Base-by-base conservation (phyloP, 1,284 basidiomycete genomes). In the Trichosporon sp. region DNA sequence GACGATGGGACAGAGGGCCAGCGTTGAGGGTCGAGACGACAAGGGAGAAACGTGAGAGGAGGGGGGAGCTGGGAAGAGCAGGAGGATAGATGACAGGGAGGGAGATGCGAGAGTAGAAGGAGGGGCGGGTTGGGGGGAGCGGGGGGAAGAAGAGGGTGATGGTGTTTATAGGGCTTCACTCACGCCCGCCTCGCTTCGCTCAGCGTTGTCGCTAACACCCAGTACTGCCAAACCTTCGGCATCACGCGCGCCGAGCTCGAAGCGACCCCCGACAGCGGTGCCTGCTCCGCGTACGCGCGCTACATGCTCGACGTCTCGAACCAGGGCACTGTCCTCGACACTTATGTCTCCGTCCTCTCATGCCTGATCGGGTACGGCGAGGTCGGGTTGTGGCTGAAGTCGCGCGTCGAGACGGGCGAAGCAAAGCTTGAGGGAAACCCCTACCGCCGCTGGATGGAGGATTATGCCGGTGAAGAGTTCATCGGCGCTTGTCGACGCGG, bases 281-380 rank as follows among this genome's bases (percentile, higher is more conserved):
- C 86, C 1, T 90, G 88, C n/a, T 87, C 85, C 1, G 91, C 91
- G 0, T 95, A 95, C 74, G 90, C 90, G 1, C 87, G 88, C n/a
- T 95, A 88, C 80, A 83, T 95, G 29, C 81, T 95, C 25, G 89
- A 95, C 75, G 82, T 86, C 1, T 91, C 90, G 0, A 73, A 89
- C 14, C 86, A 86, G 74, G 84, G 92, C 4, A 90, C 93, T 73
- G 78, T 86, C 13, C 85, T 87, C 29, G 88, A 87, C 66, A 81
- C 95, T 11, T 79, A 90, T 23, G 88, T 96, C 75, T 90, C 91
- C 0, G 85, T 95, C 1, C 86, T 89, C 16, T 89, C 91, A 4
- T 98, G 95, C 76, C 82, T 96, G 13, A 81, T 96, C 0, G 95
- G 95, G 0, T 98, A 97, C 73, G 95, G 92, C n/a, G 91, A 96